phyloP scores from a whole-genome alignment of 805 yeast species.

The Spathaspora passalidarum region DNA sequence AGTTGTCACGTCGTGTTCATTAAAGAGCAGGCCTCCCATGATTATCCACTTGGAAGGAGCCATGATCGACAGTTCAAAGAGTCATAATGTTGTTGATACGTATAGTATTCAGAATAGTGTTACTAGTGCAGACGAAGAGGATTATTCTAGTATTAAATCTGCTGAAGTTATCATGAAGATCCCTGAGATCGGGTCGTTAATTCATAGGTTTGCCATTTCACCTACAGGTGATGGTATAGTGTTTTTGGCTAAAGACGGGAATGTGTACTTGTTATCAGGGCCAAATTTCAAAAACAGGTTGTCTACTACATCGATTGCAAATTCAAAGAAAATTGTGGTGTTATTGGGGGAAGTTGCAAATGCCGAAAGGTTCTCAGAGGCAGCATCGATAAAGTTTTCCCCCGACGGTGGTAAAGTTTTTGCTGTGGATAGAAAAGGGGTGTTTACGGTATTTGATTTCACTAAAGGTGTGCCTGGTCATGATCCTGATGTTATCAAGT shows the following conservation, averaged over 20 bases:
- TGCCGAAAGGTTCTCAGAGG: constrained; percentile 67
- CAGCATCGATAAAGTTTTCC: constrained; percentile 78
- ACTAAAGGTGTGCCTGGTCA: constrained; percentile 78
- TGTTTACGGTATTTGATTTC: constrained; percentile 77
- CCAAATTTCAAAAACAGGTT: constrained; percentile 39
- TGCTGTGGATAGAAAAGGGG: constrained; percentile 78
- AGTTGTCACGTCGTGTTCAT: constrained; percentile 35
- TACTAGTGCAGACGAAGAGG: constrained; percentile 19
- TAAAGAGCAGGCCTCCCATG: constrained; percentile 30
- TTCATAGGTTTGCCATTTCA: constrained; percentile 71
- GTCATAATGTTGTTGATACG: constrained; percentile 8
- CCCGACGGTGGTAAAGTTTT: constrained; percentile 78
- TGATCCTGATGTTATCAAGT: constrained; percentile 61
- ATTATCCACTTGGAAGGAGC: constrained; percentile 40
- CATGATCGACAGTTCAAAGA: constrained; percentile 40
- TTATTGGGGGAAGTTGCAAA: constrained; percentile 75
- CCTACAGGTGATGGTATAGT: constrained; percentile 88
- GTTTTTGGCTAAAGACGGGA: constrained; percentile 74
- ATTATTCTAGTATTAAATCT: constrained; percentile 19
- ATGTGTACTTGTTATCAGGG: constrained; percentile 64
- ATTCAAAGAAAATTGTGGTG: constrained; percentile 49
- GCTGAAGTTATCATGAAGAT: constrained; percentile 46
- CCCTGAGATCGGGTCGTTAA: constrained; percentile 77
- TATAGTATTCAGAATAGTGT: constrained; percentile 21
- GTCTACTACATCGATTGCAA: constrained; percentile 10